Evolutionary conservation across 208 protist genomes (phyloP).

Genomic region (Trypanosoma boissoni): DNA sequence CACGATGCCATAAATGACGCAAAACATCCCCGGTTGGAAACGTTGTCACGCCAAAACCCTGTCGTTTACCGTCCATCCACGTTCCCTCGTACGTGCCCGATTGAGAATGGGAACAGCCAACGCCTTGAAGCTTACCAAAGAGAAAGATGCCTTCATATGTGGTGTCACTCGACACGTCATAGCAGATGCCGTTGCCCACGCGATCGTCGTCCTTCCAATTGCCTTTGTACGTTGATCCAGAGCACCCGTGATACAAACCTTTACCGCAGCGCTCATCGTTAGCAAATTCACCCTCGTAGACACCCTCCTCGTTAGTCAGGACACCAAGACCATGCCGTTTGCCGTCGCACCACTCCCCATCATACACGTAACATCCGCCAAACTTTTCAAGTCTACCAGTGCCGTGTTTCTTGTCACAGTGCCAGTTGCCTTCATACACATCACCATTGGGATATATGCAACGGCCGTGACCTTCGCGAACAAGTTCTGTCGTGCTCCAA

Average conservation of each 20-base stretch:
- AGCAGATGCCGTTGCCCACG: conserved; percentile 57
- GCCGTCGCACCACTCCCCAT: conserved; percentile 68
- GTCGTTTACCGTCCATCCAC: conserved; percentile 76
- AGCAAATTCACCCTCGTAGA: conserved; percentile 77
- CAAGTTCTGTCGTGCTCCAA: conserved; percentile 44
- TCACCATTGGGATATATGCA: conserved; percentile 75
- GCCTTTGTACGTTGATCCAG: conserved; percentile 78
- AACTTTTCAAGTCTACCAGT: conserved; percentile 34
- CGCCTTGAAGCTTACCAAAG: conserved; percentile 59
- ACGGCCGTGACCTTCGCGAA: conserved; percentile 66
- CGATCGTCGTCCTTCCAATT: conserved; percentile 63
- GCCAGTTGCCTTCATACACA: conserved; percentile 83
- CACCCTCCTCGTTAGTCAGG: conserved; percentile 47
- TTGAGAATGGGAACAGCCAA: conserved; percentile 29
- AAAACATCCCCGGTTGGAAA: conserved; percentile 82
- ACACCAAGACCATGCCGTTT: conserved; percentile 68
- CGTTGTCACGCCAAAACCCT: conserved; percentile 72
- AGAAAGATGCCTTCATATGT: conserved; percentile 81
- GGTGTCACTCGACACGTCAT: conserved; percentile 43
- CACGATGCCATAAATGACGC: conserved; percentile 70
- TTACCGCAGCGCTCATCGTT: conserved; percentile 52
- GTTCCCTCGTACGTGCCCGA: conserved; percentile 69
- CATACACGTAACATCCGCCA: conserved; percentile 47
- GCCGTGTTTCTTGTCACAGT: conserved; percentile 56
- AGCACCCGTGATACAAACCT: conserved; percentile 47